Conservation (phyloP, 768 basidiomycete species). For the Boletus patriciae region DNA sequence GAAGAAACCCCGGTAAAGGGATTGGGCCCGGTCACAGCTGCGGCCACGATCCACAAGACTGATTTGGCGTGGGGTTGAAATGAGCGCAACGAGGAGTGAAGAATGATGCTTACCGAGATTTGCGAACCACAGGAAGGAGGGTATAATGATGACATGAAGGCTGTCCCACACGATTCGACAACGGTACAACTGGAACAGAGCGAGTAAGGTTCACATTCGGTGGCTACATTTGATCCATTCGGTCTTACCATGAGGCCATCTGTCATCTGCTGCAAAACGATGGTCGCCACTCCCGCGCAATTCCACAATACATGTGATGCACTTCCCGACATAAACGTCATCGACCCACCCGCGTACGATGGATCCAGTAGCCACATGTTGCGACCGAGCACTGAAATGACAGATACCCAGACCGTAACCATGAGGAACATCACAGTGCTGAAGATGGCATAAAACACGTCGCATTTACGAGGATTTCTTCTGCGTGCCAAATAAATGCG, state of each 20-base stretch:
- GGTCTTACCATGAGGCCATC: slow-evolving; percentile 28
- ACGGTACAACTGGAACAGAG: slow-evolving; percentile 30
- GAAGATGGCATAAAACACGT: slow-evolving; percentile 15
- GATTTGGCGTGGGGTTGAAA: neutral
- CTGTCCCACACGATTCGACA: too few relatives aligned
- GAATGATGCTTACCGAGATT: slow-evolving; percentile 9
- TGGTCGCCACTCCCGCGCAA: slow-evolving; percentile 21
- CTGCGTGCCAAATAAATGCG: neutral
- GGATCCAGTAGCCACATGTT: slow-evolving; percentile 33
- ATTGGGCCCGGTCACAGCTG: neutral
- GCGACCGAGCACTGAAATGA: slow-evolving; percentile 15
- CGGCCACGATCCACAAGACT: slow-evolving; percentile 3
- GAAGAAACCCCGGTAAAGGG: neutral
- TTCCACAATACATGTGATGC: slow-evolving; percentile 23
- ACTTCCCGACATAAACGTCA: slow-evolving; percentile 21
- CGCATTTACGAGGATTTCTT: neutral
- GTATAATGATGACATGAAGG: too few relatives aligned
- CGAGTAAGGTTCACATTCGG: neutral
- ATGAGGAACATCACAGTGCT: slow-evolving; percentile 21
- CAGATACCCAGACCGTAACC: slow-evolving; percentile 26
- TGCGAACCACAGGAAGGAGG: slow-evolving; percentile 8
- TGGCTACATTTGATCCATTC: too few relatives aligned
- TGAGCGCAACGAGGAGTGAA: too few relatives aligned
- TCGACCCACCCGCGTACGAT: slow-evolving; percentile 32
- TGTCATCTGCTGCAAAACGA: slow-evolving; percentile 32